Conservation (phyloP, 1,284 basidiomycete genomes). For the Heterobasidion occidentale region DNA sequence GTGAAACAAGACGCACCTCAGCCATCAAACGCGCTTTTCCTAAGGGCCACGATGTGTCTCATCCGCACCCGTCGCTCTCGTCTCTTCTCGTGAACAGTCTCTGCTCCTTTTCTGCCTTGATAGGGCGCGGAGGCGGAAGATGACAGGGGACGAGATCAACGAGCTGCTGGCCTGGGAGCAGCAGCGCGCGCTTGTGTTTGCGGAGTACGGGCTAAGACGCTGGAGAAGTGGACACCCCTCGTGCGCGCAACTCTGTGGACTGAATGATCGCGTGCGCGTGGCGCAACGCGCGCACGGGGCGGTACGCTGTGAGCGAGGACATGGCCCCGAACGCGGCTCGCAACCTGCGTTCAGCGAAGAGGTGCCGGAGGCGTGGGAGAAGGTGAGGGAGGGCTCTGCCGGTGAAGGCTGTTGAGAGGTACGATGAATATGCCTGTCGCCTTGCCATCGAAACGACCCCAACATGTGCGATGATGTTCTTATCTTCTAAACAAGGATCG, state of each 20-base stretch:
- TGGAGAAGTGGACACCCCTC: slow-evolving; percentile 43
- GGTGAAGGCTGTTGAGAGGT: slow-evolving; percentile 17
- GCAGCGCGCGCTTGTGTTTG: slow-evolving; percentile 50
- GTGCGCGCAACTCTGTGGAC: slow-evolving; percentile 41
- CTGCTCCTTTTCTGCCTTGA: too few relatives aligned
- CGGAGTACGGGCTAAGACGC: slow-evolving; percentile 38
- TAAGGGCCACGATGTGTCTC: too few relatives aligned
- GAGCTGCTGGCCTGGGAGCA: slow-evolving; percentile 58
- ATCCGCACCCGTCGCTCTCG: too few relatives aligned
- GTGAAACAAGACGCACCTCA: too few relatives aligned
- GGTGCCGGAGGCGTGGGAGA: slow-evolving; percentile 33
- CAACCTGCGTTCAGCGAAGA: slow-evolving; percentile 42
- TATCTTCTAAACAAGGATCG: too few relatives aligned
- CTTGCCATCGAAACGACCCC: too few relatives aligned
- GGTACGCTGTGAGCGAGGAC: slow-evolving; percentile 48
- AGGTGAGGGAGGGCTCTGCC: slow-evolving; percentile 40
- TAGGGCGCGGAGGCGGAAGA: slow-evolving; percentile 53
- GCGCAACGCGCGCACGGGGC: slow-evolving; percentile 35
- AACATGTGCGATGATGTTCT: too few relatives aligned
- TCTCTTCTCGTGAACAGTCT: too few relatives aligned
- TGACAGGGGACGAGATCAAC: slow-evolving; percentile 59
- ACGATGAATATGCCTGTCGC: too few relatives aligned
- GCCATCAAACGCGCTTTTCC: too few relatives aligned
- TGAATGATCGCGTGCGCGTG: slow-evolving; percentile 54
- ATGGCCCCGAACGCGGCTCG: slow-evolving; percentile 43